Percentiles rank a stretch among this genome's conserved stretches.
Conservation (phyloP, 148 eudicot genomes). For the Chenopodium formosanum region DNA sequence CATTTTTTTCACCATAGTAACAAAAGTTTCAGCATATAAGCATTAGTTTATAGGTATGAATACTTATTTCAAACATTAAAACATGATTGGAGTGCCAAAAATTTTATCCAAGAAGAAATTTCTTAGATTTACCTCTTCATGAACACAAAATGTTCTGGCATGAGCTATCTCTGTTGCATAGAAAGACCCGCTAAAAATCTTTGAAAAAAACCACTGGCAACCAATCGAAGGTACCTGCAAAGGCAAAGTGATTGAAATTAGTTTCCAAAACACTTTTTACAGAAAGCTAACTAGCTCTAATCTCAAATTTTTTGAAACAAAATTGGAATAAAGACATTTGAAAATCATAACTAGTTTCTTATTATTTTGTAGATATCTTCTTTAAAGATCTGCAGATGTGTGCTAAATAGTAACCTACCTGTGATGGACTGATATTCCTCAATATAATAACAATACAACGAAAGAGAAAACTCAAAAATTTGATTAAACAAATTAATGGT, state of each 20-base stretch:
- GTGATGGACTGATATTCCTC: no score
- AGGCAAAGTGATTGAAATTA: slow-evolving; percentile 11
- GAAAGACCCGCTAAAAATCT: slow-evolving; percentile 37
- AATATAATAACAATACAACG: no score
- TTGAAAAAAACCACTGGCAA: slow-evolving; percentile 78
- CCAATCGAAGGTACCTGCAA: slow-evolving; percentile 79
- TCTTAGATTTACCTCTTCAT: slow-evolving; percentile 62
- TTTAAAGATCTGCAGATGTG: neutral
- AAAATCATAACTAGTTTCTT: neutral
- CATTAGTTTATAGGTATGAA: neutral
- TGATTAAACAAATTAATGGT: no score
- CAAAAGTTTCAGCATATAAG: neutral
- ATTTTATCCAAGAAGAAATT: neutral
- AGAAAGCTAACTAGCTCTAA: neutral
- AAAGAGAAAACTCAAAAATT: no score
- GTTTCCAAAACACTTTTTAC: slow-evolving; percentile 1
- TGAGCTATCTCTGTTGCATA: slow-evolving; percentile 68
- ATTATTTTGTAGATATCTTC: neutral
- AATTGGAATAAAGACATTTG: neutral
- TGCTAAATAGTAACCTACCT: neutral
- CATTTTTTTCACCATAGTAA: neutral
- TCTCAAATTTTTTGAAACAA: neutral
- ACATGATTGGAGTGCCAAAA: neutral
- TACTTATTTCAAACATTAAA: neutral
- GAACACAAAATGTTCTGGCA: slow-evolving; percentile 90